Percentiles rank a stretch among this genome's conserved stretches.
Evolutionary conservation across 2,329 filamentous ascomycete species (phyloP).

Genomic region (Colletotrichum sp.): DNA sequence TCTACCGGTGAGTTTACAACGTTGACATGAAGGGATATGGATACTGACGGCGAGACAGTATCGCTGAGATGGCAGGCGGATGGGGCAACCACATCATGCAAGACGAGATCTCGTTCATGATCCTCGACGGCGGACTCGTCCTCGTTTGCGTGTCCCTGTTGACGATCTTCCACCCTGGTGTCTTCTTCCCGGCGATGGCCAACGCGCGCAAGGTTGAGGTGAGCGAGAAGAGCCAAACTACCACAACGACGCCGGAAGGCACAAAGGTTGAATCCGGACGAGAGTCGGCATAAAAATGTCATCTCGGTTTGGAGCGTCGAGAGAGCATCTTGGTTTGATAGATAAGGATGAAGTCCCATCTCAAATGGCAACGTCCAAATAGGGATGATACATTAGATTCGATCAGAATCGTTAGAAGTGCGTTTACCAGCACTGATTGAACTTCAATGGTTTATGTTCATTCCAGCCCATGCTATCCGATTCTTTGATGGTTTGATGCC

Average conservation of each 20-base stretch:
- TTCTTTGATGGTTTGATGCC: background rate
- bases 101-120: slow-evolving; percentile 63
- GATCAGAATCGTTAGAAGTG: background rate
- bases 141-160: slow-evolving; percentile 54
- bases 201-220: slow-evolving; percentile 22
- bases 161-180: slow-evolving; percentile 57
- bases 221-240: slow-evolving; percentile 25
- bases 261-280: slow-evolving; percentile 8
- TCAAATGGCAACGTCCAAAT: background rate
- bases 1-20: slow-evolving; percentile 51
- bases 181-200: slow-evolving; percentile 61
- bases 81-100: slow-evolving; percentile 70
- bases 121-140: slow-evolving; percentile 59
- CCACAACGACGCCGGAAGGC: slow-evolving; percentile 20
- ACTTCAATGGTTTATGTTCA: background rate
- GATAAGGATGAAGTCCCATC: background rate
- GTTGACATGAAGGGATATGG: accelerated
- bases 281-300: background rate
- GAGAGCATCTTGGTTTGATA: background rate
- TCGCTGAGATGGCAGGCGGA: slow-evolving; percentile 67
- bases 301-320: background rate
- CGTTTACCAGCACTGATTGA: background rate
- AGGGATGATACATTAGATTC: background rate
- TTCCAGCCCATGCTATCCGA: background rate
- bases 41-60: slow-evolving; percentile 39